Base-by-base conservation (phyloP, 306 rosid species). In the Dalbergia cultrata region DNA sequence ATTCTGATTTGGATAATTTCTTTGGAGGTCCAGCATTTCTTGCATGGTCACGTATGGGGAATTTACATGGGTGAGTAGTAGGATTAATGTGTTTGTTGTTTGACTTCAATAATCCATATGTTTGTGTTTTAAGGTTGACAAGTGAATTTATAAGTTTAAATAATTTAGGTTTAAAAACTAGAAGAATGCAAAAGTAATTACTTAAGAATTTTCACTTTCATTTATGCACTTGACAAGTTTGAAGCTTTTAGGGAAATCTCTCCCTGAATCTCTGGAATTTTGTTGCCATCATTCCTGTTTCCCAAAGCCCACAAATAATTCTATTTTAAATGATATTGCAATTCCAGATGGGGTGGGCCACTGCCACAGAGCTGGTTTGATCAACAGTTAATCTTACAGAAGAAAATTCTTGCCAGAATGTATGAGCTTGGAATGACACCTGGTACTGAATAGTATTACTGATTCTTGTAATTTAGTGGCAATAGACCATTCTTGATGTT, bases 11-110 rank as follows among this genome's bases (percentile, higher is more conserved):
- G 89, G 85, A 94, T 71, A 92, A 90, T 83, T 94, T 92, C 90
- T 94, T 94, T 61, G 97, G 98, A 77, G 98, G 98, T 73, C 98
- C 98, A 2, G 98, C 96, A 14, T 94, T 94, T 85, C 98, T 94
- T 81, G 92, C 98, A 7, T 94, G 98, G 94, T 94, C 96, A 68
- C 94, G 97, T 17, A 92, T 94, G 98, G 98, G 94, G 79, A 94
- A 94, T 87, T 84, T 94, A 85, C 98, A 94, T 22, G 88, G 93
- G 98, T 94, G 78, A 94, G 95, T 77, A 13, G n/a, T 76, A 12
- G 17, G 71, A 64, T 71, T 86, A 65, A 35, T 18, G 19, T 50
- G 57, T 53, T 65, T 76, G 66, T 83, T 72, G 31, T 61, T 69
- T 73, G 65, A 77, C 49, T 57, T 58, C 53, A 37, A 45, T 72